These are phyloP conservation scores for Calonectria multiphialidica DNA, from an alignment of 2,329 filamentous ascomycete species.

Conservation along the genomic window DNA sequence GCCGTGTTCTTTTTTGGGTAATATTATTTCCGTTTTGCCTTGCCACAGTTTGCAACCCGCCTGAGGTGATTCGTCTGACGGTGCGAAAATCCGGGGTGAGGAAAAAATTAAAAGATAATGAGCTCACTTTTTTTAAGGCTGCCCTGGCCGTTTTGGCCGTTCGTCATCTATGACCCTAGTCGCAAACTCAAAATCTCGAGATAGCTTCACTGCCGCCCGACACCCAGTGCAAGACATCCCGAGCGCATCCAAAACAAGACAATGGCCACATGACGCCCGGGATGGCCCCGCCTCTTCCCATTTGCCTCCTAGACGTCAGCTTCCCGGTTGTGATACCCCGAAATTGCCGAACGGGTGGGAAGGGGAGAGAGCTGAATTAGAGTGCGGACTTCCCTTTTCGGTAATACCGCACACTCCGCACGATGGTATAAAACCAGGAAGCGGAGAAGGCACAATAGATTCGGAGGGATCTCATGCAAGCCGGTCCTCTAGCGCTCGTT, in stretches of 20 bases:
- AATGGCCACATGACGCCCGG: neutral
- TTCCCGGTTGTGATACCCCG: conserved; percentile 6
- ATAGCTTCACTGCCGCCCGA: neutral
- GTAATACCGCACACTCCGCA: conserved; percentile 41
- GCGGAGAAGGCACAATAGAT: neutral
- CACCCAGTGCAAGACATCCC: neutral
- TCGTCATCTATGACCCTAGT: neutral
- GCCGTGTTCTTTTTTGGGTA: conserved; percentile 24
- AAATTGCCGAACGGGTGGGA: conserved; percentile 17
- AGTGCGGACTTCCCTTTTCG: conserved; percentile 46
- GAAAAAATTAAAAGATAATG: neutral
- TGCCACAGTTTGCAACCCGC: neutral
- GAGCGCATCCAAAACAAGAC: neutral
- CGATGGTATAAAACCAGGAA: conserved; percentile 33
- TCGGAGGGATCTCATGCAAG: neutral
- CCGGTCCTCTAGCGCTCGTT: neutral
- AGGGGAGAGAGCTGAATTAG: neutral
- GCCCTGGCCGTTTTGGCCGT: neutral
- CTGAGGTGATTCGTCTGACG: neutral
- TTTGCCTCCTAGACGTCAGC: conserved; percentile 9
- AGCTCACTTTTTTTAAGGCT: neutral
- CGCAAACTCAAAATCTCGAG: neutral
- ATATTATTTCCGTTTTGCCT: conserved; percentile 11
- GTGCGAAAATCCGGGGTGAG: neutral
- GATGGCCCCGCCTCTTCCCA: neutral